These are phyloP conservation scores for Lachnellula subtilissima DNA, from an alignment of 2,329 filamentous ascomycete genomes.

Conservation along the genomic window DNA sequence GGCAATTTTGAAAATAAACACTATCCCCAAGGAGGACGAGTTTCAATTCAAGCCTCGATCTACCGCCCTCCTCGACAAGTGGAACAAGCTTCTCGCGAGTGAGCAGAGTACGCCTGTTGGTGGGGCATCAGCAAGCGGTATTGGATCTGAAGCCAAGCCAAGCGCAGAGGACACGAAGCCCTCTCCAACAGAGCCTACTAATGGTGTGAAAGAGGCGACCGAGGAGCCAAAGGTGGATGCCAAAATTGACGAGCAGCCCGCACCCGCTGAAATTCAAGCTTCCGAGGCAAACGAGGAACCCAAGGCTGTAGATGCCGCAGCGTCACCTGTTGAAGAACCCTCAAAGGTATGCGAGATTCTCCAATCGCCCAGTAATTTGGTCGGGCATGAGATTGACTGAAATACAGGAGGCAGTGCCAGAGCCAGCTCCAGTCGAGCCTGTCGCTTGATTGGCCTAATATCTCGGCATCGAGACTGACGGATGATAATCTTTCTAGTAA, in stretches of 20 bases:
- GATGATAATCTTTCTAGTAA: conserved; percentile 1
- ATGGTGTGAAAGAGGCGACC: conserved; percentile 26
- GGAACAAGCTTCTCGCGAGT: conserved; percentile 75
- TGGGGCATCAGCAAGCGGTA: conserved; percentile 27
- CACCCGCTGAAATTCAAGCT: conserved; percentile 32
- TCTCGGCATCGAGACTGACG: neutral
- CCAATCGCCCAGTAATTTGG: neutral
- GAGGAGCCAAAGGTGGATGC: conserved; percentile 34
- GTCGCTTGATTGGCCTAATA: conserved; percentile 16
- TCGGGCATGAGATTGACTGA: conserved; percentile 4
- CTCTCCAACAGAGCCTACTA: conserved; percentile 24
- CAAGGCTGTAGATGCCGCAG: conserved; percentile 18
- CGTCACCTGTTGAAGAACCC: conserved; percentile 15
- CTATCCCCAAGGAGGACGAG: conserved; percentile 83
- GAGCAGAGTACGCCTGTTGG: conserved; percentile 43
- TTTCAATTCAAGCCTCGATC: conserved; percentile 86
- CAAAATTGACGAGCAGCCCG: conserved; percentile 33
- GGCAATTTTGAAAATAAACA: conserved; percentile 76
- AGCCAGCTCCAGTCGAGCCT: conserved; percentile 19
- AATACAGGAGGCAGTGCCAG: conserved; percentile 13
- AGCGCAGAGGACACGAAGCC: conserved; percentile 26
- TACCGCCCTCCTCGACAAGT: conserved; percentile 73
- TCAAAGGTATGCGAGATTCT: conserved; percentile 17
- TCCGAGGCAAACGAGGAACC: conserved; percentile 30
- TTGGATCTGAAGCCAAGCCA: conserved; percentile 37